These are phyloP conservation scores for Leccinum variicolor DNA, from an alignment of 768 basidiomycete species.

Conservation along the genomic window DNA sequence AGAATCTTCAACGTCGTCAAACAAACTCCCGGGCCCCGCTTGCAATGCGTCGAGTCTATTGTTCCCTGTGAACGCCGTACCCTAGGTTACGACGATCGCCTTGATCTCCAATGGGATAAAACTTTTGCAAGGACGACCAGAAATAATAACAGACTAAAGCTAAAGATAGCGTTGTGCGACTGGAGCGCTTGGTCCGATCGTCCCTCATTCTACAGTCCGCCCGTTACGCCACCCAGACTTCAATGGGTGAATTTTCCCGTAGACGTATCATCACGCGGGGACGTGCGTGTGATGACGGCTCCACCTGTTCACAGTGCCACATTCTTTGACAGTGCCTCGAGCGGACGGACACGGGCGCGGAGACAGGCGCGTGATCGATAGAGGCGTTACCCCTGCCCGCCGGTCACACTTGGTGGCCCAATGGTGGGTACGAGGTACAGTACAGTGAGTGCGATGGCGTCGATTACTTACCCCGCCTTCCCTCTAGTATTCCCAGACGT, in stretches of 20 bases:
- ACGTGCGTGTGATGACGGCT: not conserved
- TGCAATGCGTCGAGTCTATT: too few relatives aligned
- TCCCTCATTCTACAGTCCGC: too few relatives aligned
- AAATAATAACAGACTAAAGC: not conserved
- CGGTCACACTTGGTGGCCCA: not conserved
- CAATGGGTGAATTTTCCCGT: not conserved
- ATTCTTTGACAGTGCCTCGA: not conserved
- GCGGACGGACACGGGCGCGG: not conserved
- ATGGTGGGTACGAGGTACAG: not conserved
- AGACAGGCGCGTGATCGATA: not conserved
- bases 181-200: not conserved
- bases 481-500: not conserved
- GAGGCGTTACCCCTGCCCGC: not conserved
- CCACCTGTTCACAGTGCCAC: not conserved
- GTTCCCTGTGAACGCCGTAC: not conserved
- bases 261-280: not conserved
- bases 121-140: not conserved
- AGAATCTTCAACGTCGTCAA: not conserved
- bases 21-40: too few relatives aligned
- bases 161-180: not conserved
- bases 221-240: too few relatives aligned
- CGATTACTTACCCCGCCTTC: too few relatives aligned
- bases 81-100: not conserved
- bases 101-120: not conserved
- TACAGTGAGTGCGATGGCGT: not conserved